phyloP scores from a whole-genome alignment of 345 rosid genomes.

The Salix caprea region DNA sequence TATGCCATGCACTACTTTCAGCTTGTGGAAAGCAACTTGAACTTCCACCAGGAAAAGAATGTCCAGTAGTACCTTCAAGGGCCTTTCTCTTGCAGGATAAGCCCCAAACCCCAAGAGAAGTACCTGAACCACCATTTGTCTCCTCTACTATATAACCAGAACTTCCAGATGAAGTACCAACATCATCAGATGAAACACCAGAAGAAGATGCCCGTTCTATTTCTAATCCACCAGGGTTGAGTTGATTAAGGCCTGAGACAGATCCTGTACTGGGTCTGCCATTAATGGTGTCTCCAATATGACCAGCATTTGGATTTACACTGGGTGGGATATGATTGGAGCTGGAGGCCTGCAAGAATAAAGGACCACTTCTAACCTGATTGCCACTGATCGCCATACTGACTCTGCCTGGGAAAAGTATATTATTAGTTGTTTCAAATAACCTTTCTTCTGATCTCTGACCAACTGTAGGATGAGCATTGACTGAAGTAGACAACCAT shows the following conservation, averaged over 20 bases:
- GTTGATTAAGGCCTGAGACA: conserved; percentile 21
- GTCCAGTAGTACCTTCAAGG: conserved; percentile 73
- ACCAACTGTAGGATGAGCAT: conserved; percentile 29
- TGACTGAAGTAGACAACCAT: conserved; percentile 37
- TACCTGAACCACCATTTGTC: conserved; percentile 45
- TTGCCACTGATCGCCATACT: conserved; percentile 28
- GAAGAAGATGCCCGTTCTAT: conserved; percentile 24
- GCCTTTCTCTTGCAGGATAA: conserved; percentile 87
- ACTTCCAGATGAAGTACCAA: conserved; percentile 55
- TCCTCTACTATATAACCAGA: conserved; percentile 50
- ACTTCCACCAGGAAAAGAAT: conserved; percentile 47
- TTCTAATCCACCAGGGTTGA: conserved; percentile 31
- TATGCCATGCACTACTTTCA: conserved; percentile 42
- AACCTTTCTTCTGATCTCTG: conserved; percentile 51
- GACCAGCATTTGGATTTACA: conserved; percentile 34
- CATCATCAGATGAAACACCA: conserved; percentile 28
- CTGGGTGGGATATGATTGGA: conserved; percentile 35
- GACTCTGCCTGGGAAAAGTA: conserved; percentile 31
- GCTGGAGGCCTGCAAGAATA: conserved; percentile 50
- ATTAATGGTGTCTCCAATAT: conserved; percentile 34
- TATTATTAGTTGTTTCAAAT: conserved; percentile 23
- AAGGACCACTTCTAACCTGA: conserved; percentile 42
- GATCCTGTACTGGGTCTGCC: conserved; percentile 31
- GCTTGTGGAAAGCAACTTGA: conserved; percentile 47
- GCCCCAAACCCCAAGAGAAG: conserved; percentile 66